Base-by-base conservation (phyloP, 2,329 filamentous ascomycete genomes). In the Leptosphaerulina australis region DNA sequence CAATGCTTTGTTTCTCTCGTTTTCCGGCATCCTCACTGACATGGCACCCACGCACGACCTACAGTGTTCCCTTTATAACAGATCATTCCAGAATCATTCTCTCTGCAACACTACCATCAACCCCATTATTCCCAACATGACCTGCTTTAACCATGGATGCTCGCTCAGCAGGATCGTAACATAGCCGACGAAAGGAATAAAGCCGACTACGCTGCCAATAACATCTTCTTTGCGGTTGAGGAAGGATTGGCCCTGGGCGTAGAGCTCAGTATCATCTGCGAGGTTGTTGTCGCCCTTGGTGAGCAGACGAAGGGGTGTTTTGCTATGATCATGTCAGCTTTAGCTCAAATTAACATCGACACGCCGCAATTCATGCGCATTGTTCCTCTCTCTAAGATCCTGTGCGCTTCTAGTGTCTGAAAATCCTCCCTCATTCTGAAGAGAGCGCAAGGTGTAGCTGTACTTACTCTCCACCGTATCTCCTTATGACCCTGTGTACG, bases 221-320 rank as follows among this genome's bases (percentile, higher is more conserved):
- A 99, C 92, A 69, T 97, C 93, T 69, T 88, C 83, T 60, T 80
- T 74, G 51, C 94, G 84, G 70, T 88, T 86, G 35, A 99, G 81
- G 71, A 90, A 96, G 68, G 90, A 89, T 76, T 99, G 93, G 14
- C 88, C 90, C 29, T 80, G 79, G 2, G 94, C 92, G 72, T 96
- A 96, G 14, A 88, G 82, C 70, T 97, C 92, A 12, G 91, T 96
- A 72, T 99, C 94, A 73, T 97, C 93, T 31, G 90, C 89, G 6
- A 85, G 76, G 72, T 99, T 99, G 80, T 97, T 99, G 77, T 99
- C 94, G 60, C 94, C 94, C 77, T 99, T 99, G 25, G 94, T 99
- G 48, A 99, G 83, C 15, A 99, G 83, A 68, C 90, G 76, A 25
- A 83, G 71, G 12, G 80, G 79, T 33, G 75, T 74, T 59, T 69